A percentile compares a stretch with the other conserved stretches of the same genome.
phyloP scores from a whole-genome alignment of 768 basidiomycete genomes.

The Russula olivacea region DNA sequence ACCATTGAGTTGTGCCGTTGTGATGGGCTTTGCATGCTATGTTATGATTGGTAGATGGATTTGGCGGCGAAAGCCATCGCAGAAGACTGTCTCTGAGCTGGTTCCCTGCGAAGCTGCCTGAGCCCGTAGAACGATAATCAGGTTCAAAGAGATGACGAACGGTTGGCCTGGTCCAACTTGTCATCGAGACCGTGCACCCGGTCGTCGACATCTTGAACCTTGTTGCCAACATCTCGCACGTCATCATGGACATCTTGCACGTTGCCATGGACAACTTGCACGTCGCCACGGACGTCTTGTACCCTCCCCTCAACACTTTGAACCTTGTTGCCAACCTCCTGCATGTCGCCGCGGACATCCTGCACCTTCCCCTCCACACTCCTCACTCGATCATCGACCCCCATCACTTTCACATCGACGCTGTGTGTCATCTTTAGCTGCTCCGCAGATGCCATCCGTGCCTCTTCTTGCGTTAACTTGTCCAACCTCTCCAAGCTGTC shows the following conservation, averaged over 20 bases:
- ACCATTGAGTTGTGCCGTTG: background rate
- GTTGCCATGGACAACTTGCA: background rate
- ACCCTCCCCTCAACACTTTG: background rate
- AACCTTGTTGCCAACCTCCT: too few species aligned
- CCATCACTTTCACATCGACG: background rate
- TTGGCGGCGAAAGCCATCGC: background rate
- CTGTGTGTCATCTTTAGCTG: background rate
- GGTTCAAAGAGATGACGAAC: background rate
- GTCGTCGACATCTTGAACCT: background rate
- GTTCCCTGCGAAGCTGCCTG: background rate
- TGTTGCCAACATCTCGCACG: background rate
- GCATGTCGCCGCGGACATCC: background rate
- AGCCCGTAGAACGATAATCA: background rate
- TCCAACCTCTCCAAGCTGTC: background rate
- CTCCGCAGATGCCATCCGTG: background rate
- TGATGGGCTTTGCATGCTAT: background rate
- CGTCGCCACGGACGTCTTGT: background rate
- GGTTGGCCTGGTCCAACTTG: background rate
- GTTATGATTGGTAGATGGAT: constrained; percentile 1
- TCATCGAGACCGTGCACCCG: background rate
- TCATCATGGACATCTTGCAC: background rate
- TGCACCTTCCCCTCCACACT: background rate
- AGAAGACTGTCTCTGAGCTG: background rate
- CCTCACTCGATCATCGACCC: background rate
- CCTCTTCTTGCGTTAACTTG: constrained; percentile 3